A percentile compares a stretch with the other conserved stretches of the same genome.
These are phyloP conservation scores for Exophiala sp. DNA, from an alignment of 2,329 filamentous ascomycete genomes.

Conservation along the genomic window DNA sequence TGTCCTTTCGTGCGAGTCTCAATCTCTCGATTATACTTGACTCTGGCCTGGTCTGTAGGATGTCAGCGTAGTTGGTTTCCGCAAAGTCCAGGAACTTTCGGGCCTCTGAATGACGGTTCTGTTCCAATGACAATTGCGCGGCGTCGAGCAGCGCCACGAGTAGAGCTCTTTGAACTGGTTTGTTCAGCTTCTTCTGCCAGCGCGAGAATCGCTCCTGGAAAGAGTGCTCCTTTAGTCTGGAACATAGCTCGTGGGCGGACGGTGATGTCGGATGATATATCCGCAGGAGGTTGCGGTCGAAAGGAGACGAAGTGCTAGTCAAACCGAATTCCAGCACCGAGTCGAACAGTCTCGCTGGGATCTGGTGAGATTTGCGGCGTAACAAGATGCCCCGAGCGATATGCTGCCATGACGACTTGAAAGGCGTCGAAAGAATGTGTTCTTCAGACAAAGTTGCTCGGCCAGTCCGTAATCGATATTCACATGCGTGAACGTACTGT, in stretches of 20 bases:
- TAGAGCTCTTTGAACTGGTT: conserved; percentile 30
- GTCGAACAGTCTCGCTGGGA: conserved; percentile 33
- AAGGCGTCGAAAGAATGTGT: not conserved
- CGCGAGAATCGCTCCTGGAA: conserved; percentile 20
- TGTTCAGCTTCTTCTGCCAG: conserved; percentile 16
- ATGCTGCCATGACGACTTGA: conserved; percentile 20
- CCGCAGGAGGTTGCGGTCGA: conserved; percentile 31
- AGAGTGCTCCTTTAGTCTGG: conserved; percentile 21
- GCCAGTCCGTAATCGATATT: conserved; percentile 26
- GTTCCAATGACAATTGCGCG: conserved; percentile 36
- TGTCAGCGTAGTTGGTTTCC: conserved; percentile 23
- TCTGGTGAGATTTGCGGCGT: conserved; percentile 25
- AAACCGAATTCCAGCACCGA: conserved; percentile 8
- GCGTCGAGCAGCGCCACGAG: conserved; percentile 36
- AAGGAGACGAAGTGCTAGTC: conserved; percentile 10
- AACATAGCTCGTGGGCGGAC: conserved; percentile 24
- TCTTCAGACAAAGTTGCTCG: conserved; percentile 19
- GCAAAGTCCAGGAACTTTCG: conserved; percentile 24
- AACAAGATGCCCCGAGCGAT: conserved; percentile 30
- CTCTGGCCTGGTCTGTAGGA: conserved; percentile 7
- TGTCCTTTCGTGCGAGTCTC: conserved; percentile 12
- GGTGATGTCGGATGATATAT: conserved; percentile 38
- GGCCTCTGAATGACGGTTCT: conserved; percentile 23
- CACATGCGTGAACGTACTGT: conserved; percentile 23
- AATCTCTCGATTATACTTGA: conserved; percentile 10